These are phyloP conservation scores for Macaranga tanarius DNA, from an alignment of 441 rosid genomes.

Conservation along the genomic window DNA sequence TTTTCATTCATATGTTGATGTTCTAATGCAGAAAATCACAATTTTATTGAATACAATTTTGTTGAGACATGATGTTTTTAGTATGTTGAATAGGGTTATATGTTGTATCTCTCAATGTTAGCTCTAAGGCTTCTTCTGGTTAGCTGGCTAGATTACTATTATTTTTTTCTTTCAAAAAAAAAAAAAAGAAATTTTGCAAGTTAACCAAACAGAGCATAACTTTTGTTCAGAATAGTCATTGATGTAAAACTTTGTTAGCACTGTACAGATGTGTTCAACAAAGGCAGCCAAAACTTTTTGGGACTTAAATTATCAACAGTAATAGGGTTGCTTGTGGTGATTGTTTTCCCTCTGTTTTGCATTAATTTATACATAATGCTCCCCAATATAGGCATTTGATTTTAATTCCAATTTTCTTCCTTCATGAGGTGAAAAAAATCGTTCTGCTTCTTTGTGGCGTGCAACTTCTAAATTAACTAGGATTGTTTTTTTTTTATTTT, in stretches of 20 bases:
- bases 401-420: slow-evolving; percentile 4
- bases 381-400: background rate
- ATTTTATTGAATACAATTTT: no score
- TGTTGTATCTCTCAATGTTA: background rate
- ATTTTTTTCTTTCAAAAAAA: no score
- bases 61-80: no score
- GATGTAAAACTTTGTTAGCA: slow-evolving; percentile 1
- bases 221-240: background rate
- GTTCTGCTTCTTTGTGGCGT: background rate
- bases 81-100: background rate
- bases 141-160: no score
- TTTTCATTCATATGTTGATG: background rate
- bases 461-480: slow-evolving; percentile 11
- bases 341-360: slow-evolving; percentile 8
- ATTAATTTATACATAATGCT: background rate
- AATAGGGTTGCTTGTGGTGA: background rate
- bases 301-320: background rate
- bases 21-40: background rate
- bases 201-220: background rate
- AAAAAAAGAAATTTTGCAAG: background rate
- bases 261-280: background rate
- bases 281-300: background rate
- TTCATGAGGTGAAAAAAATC: background rate
- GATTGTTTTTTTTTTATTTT: background rate
- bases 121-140: background rate